Conservation (phyloP, 2,329 filamentous ascomycete species). For the Verticillium klebahnii region DNA sequence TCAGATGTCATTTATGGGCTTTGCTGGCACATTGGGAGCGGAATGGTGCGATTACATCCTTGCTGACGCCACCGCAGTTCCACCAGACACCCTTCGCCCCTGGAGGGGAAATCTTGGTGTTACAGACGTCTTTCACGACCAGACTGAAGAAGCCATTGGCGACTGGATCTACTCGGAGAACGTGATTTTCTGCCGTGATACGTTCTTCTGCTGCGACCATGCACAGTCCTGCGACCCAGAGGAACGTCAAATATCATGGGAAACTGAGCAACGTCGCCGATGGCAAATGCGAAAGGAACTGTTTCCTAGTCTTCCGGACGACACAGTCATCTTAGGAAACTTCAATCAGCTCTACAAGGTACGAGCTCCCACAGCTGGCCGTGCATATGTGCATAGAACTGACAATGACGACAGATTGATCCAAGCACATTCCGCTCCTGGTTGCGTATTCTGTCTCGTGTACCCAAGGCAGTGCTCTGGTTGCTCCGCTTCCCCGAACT, state of each 20-base stretch:
- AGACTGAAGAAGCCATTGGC: slow-evolving; percentile 64
- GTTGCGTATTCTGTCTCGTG: slow-evolving; percentile 80
- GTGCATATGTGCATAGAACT: slow-evolving; percentile 3
- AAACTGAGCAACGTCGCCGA: slow-evolving; percentile 72
- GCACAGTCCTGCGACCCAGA: slow-evolving; percentile 77
- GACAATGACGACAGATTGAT: slow-evolving; percentile 65
- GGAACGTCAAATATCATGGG: slow-evolving; percentile 69
- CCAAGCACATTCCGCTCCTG: slow-evolving; percentile 94
- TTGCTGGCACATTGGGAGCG: slow-evolving; percentile 89
- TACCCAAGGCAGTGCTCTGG: slow-evolving; percentile 90
- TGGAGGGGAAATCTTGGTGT: slow-evolving; percentile 71
- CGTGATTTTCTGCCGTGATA: slow-evolving; percentile 88
- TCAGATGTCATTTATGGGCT: slow-evolving; percentile 99
- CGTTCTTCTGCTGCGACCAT: slow-evolving; percentile 98
- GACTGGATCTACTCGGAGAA: slow-evolving; percentile 97
- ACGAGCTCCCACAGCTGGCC: slow-evolving; percentile 12
- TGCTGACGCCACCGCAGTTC: slow-evolving; percentile 83
- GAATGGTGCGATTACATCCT: slow-evolving; percentile 99
- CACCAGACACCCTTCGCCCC: slow-evolving; percentile 73
- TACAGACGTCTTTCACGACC: slow-evolving; percentile 62
- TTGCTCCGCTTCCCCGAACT: slow-evolving; percentile 93
- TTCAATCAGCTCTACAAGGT: slow-evolving; percentile 99
- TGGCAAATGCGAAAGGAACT: slow-evolving; percentile 93
- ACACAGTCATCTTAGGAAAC: slow-evolving; percentile 88
- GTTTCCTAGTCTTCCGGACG: slow-evolving; percentile 77